Base-by-base conservation (phyloP, 1,284 basidiomycete genomes). In the Termitomyces sp. region DNA sequence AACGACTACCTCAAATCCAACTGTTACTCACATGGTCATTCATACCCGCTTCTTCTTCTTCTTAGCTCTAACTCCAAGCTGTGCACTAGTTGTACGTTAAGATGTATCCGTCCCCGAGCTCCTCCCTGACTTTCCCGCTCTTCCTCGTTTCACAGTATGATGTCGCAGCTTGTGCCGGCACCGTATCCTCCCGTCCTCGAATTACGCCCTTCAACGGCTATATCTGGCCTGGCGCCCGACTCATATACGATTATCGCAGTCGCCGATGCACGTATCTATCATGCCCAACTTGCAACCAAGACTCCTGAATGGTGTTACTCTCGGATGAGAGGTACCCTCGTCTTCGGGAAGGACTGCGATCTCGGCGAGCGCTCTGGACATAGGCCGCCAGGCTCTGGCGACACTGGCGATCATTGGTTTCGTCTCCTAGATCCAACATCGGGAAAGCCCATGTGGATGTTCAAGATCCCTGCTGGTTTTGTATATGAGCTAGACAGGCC, bases 401-500 rank as follows among this genome's bases (percentile, higher is more conserved):
- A 58, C n/a, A 58, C 48, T 8, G 57, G 62, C 30, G 60, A 57
- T 44, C 65, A 70, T 51, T 76, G 74, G 73, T 86, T 91, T 66
- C 78, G 91, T 26, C 82, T 96, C 39, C 79, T 92, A 56, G 80
- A 93, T 55, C 72, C 78, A 65, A 79, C 80, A 30, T 82, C 82
- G 2, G 78, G 85, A 33, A 89, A 88, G 59, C 82, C 91, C 35
- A 80, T 92, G 14, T 97, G 94, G 94, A 82, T 88, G 67, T 93
- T 96, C 68, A 86, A 87, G 62, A 75, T 97, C 41, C 91, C 90
- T 5, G 80, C 83, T 42, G 78, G 81, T 56, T 85, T 94, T 62
- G 78, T 85, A 52, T 97, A 95, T 70, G 83, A 84, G 61, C 79
- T 89, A 61, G 93, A 97, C 68, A 85, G 89, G 57, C 89, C 92